These are phyloP conservation scores for Cyberlindnera misumaiensis DNA, from an alignment of 805 yeast genomes.

Conservation along the genomic window DNA sequence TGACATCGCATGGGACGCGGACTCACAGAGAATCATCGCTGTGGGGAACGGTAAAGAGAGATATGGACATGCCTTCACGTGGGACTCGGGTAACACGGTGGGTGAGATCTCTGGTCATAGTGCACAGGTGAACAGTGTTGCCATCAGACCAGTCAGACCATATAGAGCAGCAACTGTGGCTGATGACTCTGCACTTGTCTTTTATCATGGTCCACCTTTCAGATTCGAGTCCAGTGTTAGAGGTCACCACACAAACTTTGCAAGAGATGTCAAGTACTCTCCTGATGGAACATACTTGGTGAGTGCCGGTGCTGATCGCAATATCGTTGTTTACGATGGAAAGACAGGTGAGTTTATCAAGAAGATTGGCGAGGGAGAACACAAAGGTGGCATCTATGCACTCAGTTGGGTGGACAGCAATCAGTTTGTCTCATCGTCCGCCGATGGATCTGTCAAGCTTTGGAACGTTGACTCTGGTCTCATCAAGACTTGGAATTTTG, in stretches of 20 bases:
- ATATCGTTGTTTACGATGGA: constrained; percentile 76
- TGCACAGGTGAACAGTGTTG: constrained; percentile 74
- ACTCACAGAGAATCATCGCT: constrained; percentile 77
- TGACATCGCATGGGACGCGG: constrained; percentile 90
- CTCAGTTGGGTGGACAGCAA: constrained; percentile 61
- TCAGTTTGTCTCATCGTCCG: constrained; percentile 71
- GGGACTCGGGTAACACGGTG: constrained; percentile 93
- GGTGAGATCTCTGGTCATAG: constrained; percentile 96
- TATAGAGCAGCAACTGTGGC: constrained; percentile 89
- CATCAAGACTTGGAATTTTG: constrained; percentile 44
- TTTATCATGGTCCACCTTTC: constrained; percentile 90
- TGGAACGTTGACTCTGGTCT: constrained; percentile 47
- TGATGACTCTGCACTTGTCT: constrained; percentile 81
- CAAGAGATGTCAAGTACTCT: constrained; percentile 75
- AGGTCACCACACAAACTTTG: constrained; percentile 69
- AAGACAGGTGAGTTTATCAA: constrained; percentile 69
- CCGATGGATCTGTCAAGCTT: constrained; percentile 68
- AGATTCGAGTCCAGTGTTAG: constrained; percentile 70
- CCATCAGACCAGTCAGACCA: constrained; percentile 77
- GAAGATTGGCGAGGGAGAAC: constrained; percentile 38
- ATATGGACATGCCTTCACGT: constrained; percentile 87
- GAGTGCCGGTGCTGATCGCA: constrained; percentile 81
- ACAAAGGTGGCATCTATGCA: constrained; percentile 77
- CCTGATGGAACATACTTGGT: constrained; percentile 72
- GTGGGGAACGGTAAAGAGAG: constrained; percentile 93